A percentile compares a stretch with the other conserved stretches of the same genome.
These are phyloP conservation scores for Wickerhamomyces silvicola DNA, from an alignment of 805 yeast genomes.

Conservation along the genomic window DNA sequence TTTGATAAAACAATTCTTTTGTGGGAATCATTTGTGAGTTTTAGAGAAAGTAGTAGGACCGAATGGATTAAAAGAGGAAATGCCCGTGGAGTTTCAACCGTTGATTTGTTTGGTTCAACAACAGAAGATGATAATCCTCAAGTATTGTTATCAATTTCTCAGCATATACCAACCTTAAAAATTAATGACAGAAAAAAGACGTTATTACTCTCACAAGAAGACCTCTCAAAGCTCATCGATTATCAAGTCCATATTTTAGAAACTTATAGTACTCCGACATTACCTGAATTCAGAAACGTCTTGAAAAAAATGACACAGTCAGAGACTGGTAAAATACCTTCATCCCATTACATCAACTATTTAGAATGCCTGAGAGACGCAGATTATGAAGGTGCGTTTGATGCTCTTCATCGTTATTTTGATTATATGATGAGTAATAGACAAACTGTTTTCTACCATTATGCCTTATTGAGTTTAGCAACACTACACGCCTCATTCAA, in stretches of 20 bases:
- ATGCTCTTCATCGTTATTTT: conserved; percentile 56
- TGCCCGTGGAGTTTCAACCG: conserved; percentile 1
- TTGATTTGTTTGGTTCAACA: conserved; percentile 11
- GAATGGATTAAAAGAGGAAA: conserved; percentile 25
- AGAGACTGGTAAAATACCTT: conserved; percentile 36
- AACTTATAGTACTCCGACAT: conserved; percentile 43
- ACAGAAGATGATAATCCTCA: conserved; percentile 19
- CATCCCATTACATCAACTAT: conserved; percentile 51
- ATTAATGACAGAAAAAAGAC: conserved; percentile 6
- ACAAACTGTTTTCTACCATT: conserved; percentile 63
- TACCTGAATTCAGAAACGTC: conserved; percentile 35
- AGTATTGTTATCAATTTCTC: conserved; percentile 9
- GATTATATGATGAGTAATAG: conserved; percentile 72
- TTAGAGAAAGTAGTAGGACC: conserved; percentile 22
- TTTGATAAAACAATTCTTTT: conserved; percentile 40
- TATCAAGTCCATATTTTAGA: conserved; percentile 50
- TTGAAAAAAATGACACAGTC: conserved; percentile 42
- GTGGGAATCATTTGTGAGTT: conserved; percentile 35
- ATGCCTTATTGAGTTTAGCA: conserved; percentile 69
- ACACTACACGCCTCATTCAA: conserved; percentile 65
- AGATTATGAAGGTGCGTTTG: conserved; percentile 50
- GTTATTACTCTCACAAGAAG: conserved; percentile 43
- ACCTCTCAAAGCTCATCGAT: conserved; percentile 42
- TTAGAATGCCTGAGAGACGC: conserved; percentile 50
- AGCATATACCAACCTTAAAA: conserved; percentile 4